Percentiles rank a stretch among this genome's conserved stretches.
Evolutionary conservation across 805 yeast genomes (phyloP).

Genomic region (Yamadazyma olivae): DNA sequence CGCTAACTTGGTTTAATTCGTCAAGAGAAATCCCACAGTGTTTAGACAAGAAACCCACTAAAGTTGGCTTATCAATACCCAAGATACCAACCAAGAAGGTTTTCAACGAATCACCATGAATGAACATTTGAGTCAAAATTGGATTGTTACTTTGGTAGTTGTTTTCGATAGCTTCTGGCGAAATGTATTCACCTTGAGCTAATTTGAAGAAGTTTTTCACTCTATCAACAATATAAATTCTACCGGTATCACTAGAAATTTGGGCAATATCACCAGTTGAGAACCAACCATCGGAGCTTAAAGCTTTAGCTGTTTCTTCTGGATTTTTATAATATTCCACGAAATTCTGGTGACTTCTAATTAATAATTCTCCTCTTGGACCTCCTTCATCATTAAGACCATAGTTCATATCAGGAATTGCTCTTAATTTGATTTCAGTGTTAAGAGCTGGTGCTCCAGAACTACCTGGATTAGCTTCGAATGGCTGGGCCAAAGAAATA

Average conservation of each 20-base stretch:
- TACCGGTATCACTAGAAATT: slow-evolving; percentile 23
- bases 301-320: slow-evolving; percentile 44
- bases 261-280: slow-evolving; percentile 52
- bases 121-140: slow-evolving; percentile 24
- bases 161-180: slow-evolving; percentile 40
- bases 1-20: slow-evolving; percentile 2
- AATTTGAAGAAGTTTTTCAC: slow-evolving; percentile 45
- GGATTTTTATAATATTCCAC: slow-evolving; percentile 47
- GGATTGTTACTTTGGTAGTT: slow-evolving; percentile 29
- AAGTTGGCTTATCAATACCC: slow-evolving; percentile 22
- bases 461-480: slow-evolving; percentile 39
- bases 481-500: slow-evolving; percentile 33
- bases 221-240: slow-evolving; percentile 46
- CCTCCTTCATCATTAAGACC: slow-evolving; percentile 27
- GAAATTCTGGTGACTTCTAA: slow-evolving; percentile 58
- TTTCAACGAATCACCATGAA: slow-evolving; percentile 30
- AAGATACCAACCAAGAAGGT: slow-evolving; percentile 28
- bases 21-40: slow-evolving; percentile 10
- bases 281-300: slow-evolving; percentile 53
- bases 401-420: slow-evolving; percentile 63
- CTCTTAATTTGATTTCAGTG: slow-evolving; percentile 52
- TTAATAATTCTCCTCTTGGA: slow-evolving; percentile 51
- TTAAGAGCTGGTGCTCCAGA: slow-evolving; percentile 56
- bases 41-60: slow-evolving; percentile 14
- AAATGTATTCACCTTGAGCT: slow-evolving; percentile 42